These are phyloP conservation scores for Rhodotorula babjevae DNA, from an alignment of 768 basidiomycete genomes.

Conservation along the genomic window DNA sequence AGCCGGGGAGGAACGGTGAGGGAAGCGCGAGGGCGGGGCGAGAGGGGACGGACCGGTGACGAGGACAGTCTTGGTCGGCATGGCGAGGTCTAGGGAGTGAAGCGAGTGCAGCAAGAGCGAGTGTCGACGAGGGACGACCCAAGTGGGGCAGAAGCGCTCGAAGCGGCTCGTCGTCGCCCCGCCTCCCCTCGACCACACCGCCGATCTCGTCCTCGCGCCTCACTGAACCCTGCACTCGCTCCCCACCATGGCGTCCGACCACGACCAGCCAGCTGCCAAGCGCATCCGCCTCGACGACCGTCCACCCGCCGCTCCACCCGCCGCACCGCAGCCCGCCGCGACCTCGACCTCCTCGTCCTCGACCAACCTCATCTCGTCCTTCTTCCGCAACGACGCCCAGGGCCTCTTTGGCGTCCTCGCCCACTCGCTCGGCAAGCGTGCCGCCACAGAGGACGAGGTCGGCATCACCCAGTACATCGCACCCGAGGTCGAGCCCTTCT, in stretches of 20 bases:
- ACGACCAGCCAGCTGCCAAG: slow-evolving; percentile 3
- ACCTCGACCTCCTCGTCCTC: neutral
- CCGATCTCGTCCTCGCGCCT: neutral
- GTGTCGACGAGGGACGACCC: neutral
- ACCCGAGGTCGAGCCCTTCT: slow-evolving; percentile 63
- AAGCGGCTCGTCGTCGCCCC: no score
- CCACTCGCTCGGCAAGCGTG: slow-evolving; percentile 9
- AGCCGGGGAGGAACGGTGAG: neutral
- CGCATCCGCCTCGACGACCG: neutral
- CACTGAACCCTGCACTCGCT: accelerated
- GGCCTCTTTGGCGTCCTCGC: slow-evolving; percentile 18
- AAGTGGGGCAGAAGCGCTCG: no score
- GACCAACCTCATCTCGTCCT: neutral
- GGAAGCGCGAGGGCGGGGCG: neutral
- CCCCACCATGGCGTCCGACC: neutral
- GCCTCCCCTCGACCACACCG: neutral
- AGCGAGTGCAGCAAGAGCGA: neutral
- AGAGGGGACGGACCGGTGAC: slow-evolving; percentile 23
- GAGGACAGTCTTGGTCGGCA: slow-evolving; percentile 27
- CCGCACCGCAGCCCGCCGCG: neutral
- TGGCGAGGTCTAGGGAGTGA: no score
- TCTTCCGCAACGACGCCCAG: neutral
- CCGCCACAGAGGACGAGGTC: slow-evolving; percentile 63
- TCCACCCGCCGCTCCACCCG: neutral
- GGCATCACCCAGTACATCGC: slow-evolving; percentile 85